Percentiles rank a stretch among this genome's conserved stretches.
Evolutionary conservation across 2,329 filamentous ascomycete species (phyloP).

Genomic region (Neocucurbitaria cava): DNA sequence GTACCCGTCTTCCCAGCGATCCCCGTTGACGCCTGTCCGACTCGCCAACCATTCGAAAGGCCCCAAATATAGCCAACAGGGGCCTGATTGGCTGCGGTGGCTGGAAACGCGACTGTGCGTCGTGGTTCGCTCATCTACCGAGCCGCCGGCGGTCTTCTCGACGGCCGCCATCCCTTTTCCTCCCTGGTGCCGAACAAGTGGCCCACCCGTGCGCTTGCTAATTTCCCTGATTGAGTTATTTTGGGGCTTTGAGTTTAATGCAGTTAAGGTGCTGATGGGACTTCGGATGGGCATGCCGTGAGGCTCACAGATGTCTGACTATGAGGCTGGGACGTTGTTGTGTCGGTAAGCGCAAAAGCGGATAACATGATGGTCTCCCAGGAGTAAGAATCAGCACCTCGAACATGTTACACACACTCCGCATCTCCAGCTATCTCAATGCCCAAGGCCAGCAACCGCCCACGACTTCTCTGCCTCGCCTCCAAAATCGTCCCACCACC

Average conservation of each 20-base stretch:
- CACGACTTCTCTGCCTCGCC: not conserved
- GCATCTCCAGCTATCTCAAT: not conserved
- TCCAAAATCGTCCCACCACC: not conserved
- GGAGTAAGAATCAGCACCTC: not conserved
- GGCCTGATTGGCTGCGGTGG: constrained; percentile 13
- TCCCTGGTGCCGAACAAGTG: not conserved
- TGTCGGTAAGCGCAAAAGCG: not conserved
- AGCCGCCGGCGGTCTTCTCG: constrained; percentile 12
- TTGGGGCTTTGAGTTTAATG: not conserved
- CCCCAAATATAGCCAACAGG: constrained; percentile 27
- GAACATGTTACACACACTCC: constrained; percentile 6
- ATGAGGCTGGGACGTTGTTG: not conserved
- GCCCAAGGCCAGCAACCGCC: constrained; percentile 11
- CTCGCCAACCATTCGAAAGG: constrained; percentile 11
- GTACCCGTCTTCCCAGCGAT: not conserved
- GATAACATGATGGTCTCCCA: not conserved
- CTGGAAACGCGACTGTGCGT: not conserved
- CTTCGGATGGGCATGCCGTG: not conserved
- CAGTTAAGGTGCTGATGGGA: constrained; percentile 1
- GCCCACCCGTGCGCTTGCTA: not conserved
- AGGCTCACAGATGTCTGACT: not conserved
- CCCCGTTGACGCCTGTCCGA: constrained; percentile 11
- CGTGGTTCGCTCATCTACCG: constrained; percentile 20
- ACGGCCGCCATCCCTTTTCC: not conserved
- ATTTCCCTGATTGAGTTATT: not conserved